Evolutionary conservation across 2,329 filamentous ascomycete species (phyloP).

Genomic region (Microcyclosporella mali): DNA sequence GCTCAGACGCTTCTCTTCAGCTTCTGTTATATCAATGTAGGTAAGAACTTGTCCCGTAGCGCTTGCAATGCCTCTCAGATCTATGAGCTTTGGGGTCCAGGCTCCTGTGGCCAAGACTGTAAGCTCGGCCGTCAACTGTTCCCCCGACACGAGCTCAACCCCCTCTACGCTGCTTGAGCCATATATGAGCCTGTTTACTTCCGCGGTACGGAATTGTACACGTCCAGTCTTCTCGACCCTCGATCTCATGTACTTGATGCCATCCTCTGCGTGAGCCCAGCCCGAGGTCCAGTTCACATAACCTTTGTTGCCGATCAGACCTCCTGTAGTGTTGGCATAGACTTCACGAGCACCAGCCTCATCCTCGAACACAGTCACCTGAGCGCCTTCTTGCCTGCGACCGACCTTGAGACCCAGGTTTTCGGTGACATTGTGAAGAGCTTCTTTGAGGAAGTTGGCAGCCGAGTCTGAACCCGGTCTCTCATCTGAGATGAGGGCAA

Average conservation of each 20-base stretch:
- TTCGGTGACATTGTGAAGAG: slow-evolving; percentile 54
- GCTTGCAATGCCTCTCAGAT: slow-evolving; percentile 67
- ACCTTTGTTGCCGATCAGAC: slow-evolving; percentile 54
- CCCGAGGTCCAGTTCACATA: slow-evolving; percentile 70
- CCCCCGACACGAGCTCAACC: slow-evolving; percentile 49
- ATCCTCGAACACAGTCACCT: slow-evolving; percentile 35
- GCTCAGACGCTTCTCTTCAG: slow-evolving; percentile 61
- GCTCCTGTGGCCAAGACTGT: slow-evolving; percentile 79
- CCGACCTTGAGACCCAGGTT: slow-evolving; percentile 42
- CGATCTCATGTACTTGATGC: slow-evolving; percentile 58
- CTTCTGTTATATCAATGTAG: slow-evolving; percentile 67
- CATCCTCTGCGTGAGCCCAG: slow-evolving; percentile 71
- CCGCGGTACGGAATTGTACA: slow-evolving; percentile 44
- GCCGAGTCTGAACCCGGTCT: slow-evolving; percentile 31
- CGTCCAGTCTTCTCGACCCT: slow-evolving; percentile 48
- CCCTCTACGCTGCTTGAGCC: slow-evolving; percentile 46
- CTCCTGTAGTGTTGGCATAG: slow-evolving; percentile 28
- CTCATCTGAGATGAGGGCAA: slow-evolving; percentile 53
- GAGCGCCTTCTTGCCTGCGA: slow-evolving; percentile 26
- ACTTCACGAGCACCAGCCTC: slow-evolving; percentile 24
- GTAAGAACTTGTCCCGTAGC: slow-evolving; percentile 77
- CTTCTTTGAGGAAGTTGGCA: slow-evolving; percentile 50
- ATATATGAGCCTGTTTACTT: slow-evolving; percentile 43
- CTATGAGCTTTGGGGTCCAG: slow-evolving; percentile 73
- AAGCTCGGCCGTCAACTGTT: slow-evolving; percentile 57